A percentile compares a stretch with the other conserved stretches of the same genome.
These are phyloP conservation scores for Alternaria hordeiaustralica DNA, from an alignment of 2,329 filamentous ascomycete species.

Conservation along the genomic window DNA sequence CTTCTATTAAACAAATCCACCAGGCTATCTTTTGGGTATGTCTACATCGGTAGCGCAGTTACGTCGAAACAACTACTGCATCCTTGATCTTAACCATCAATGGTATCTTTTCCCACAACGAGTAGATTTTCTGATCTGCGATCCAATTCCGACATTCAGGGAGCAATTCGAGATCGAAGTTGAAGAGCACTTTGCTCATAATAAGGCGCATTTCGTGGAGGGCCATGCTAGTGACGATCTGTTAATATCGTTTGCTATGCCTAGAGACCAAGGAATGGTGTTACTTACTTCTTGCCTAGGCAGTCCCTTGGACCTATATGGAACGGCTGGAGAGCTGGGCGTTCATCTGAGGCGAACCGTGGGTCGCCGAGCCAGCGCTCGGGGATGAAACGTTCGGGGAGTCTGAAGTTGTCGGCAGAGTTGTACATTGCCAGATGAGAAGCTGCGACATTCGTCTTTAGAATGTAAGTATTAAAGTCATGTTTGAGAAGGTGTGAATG, in stretches of 20 bases:
- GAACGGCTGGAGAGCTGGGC: neutral
- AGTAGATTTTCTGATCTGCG: neutral
- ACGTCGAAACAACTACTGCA: neutral
- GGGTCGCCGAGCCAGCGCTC: neutral
- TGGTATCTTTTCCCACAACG: neutral
- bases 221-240: neutral
- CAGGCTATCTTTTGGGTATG: neutral
- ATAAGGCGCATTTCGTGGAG: neutral
- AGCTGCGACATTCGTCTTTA: neutral
- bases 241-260: neutral
- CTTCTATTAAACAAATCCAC: neutral
- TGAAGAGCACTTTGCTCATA: neutral
- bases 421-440: neutral
- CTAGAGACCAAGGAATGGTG: neutral
- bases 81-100: neutral
- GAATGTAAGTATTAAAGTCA: neutral
- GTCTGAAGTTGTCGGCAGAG: neutral
- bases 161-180: conserved; percentile 7
- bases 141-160: neutral
- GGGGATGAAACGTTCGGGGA: neutral
- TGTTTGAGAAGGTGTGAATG: neutral
- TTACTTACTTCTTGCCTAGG: neutral
- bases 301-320: neutral
- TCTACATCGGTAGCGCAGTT: neutral
- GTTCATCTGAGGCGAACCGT: neutral